Conservation (phyloP, 805 yeast genomes). For the Nakazawaea holstii region DNA sequence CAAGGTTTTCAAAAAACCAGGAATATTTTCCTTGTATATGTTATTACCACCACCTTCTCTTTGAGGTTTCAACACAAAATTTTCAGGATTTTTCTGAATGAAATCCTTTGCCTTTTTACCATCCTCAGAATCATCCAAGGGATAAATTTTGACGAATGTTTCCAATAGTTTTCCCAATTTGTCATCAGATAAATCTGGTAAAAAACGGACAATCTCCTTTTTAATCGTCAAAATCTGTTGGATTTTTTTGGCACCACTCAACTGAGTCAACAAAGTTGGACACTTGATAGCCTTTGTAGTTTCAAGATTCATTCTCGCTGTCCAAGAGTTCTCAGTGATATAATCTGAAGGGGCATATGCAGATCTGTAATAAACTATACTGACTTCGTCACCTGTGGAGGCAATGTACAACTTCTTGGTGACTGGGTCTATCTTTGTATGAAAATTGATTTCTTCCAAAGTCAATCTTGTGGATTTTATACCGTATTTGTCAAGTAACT, state of each 20-base stretch:
- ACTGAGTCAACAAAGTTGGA: constrained; percentile 83
- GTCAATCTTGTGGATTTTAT: constrained; percentile 63
- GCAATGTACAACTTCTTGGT: constrained; percentile 46
- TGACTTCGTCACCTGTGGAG: constrained; percentile 61
- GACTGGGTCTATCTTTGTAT: constrained; percentile 34
- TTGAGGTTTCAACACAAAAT: constrained; percentile 90
- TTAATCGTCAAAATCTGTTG: constrained; percentile 80
- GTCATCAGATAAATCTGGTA: constrained; percentile 30
- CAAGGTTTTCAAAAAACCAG: constrained; percentile 54
- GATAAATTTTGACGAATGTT: constrained; percentile 85
- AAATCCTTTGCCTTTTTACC: constrained; percentile 61
- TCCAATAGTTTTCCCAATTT: constrained; percentile 28
- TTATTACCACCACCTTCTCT: constrained; percentile 99
- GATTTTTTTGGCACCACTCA: constrained; percentile 89
- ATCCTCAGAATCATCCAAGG: constrained; percentile 65
- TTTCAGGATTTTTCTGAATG: constrained; percentile 63
- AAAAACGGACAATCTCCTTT: constrained; percentile 39
- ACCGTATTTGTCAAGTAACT: constrained; percentile 49
- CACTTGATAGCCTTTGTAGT: constrained; percentile 79
- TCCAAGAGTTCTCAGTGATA: constrained; percentile 65
- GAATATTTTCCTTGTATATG: constrained; percentile 82
- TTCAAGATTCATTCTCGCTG: constrained; percentile 68
- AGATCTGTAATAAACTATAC: constrained; percentile 85
- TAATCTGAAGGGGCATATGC: constrained; percentile 88
- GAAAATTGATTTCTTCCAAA: constrained; percentile 47